Conservation (phyloP, 129 eudicot genomes). For the Cynara cardunculus region DNA sequence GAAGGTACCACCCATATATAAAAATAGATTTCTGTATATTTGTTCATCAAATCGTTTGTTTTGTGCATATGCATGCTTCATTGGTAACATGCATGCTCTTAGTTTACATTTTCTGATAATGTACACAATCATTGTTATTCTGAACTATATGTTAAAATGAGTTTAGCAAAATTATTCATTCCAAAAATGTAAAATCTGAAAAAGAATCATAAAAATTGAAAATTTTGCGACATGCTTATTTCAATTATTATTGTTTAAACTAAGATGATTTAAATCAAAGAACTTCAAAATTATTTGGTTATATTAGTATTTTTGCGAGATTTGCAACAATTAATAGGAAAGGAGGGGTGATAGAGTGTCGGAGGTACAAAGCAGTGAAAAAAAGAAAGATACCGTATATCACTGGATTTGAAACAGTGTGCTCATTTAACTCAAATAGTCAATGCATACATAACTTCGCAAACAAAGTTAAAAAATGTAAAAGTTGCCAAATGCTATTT, state of each 20-base stretch:
- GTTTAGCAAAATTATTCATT: not conserved
- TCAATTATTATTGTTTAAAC: not conserved
- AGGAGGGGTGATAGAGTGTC: not conserved
- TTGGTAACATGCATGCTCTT: not conserved
- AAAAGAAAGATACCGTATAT: too few relatives aligned
- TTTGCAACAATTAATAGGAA: not conserved
- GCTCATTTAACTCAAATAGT: too few relatives aligned
- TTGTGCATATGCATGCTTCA: conserved; percentile 2
- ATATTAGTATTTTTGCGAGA: not conserved
- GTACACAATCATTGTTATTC: not conserved
- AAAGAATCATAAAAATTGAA: not conserved
- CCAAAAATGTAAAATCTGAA: not conserved
- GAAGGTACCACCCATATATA: conserved; percentile 54
- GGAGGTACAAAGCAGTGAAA: too few relatives aligned
- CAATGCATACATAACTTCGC: too few relatives aligned
- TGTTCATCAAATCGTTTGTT: not conserved
- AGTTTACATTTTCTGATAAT: not conserved
- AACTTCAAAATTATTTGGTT: not conserved
- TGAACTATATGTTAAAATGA: not conserved
- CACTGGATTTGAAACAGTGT: too few relatives aligned
- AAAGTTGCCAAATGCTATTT: too few relatives aligned
- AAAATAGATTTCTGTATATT: not conserved
- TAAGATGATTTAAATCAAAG: not conserved
- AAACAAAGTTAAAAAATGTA: too few relatives aligned
- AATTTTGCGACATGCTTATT: not conserved